Percentiles rank a stretch among this genome's conserved stretches.
Evolutionary conservation across 2,329 filamentous ascomycete species (phyloP).

Genomic region (Pseudocercospora fuligena): DNA sequence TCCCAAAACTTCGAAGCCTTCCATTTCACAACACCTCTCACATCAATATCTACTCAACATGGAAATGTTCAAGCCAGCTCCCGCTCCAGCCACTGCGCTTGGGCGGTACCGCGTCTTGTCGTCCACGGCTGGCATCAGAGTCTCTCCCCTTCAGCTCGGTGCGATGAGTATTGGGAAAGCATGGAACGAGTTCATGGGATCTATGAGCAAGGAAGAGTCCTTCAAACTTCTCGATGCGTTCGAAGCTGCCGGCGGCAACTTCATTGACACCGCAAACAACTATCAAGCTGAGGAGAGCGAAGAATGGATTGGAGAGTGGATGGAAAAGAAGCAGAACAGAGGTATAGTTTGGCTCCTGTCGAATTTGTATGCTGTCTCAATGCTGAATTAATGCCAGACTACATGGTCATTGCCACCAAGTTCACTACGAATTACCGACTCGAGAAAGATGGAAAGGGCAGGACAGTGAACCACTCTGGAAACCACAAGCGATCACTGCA

Average conservation of each 20-base stretch:
- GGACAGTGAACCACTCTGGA: conserved; percentile 63
- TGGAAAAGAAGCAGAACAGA: conserved; percentile 44
- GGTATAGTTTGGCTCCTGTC: background rate
- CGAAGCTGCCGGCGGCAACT: conserved; percentile 43
- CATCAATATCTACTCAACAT: background rate
- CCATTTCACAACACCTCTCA: background rate
- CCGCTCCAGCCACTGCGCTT: conserved; percentile 58
- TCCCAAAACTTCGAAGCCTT: too few relatives aligned
- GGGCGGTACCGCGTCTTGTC: conserved; percentile 59
- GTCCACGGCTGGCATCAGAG: conserved; percentile 55
- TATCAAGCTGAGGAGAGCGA: conserved; percentile 50
- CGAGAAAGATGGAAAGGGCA: conserved; percentile 51
- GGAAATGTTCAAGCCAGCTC: conserved; percentile 40
- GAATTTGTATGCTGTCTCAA: too few relatives aligned
- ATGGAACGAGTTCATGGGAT: conserved; percentile 66
- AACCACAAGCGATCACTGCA: conserved; percentile 67
- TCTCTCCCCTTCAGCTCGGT: conserved; percentile 42
- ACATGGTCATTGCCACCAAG: conserved; percentile 50
- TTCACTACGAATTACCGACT: conserved; percentile 40
- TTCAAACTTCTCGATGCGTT: conserved; percentile 59
- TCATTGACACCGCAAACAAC: conserved; percentile 41
- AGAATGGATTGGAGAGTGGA: conserved; percentile 52
- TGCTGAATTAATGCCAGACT: conserved; percentile 34
- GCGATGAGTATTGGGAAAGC: conserved; percentile 32
- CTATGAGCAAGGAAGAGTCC: conserved; percentile 65